These are phyloP conservation scores for Silene coronaria DNA, from an alignment of 179 eudicot genomes.

Conservation along the genomic window DNA sequence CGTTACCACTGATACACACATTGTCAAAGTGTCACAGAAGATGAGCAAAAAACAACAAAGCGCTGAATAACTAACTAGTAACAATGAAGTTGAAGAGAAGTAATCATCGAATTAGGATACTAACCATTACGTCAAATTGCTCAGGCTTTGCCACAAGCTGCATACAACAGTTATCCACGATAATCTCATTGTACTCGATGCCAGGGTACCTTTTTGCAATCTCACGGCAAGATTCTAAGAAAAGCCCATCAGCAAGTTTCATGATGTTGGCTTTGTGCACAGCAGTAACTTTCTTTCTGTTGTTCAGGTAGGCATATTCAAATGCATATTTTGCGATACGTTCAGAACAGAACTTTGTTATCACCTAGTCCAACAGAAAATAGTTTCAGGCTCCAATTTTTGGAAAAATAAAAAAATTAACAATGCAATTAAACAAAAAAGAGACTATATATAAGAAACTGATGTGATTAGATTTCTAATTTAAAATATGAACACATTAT, in stretches of 20 bases:
- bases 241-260: conserved; percentile 90
- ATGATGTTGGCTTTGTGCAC: conserved; percentile 94
- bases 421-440: background rate
- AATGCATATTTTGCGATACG: conserved; percentile 86
- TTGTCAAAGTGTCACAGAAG: background rate
- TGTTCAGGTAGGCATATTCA: conserved; percentile 81
- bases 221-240: conserved; percentile 79
- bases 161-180: conserved; percentile 99
- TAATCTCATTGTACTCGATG: conserved; percentile 71
- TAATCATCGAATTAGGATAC: background rate
- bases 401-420: no score
- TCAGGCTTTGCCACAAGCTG: conserved; percentile 95
- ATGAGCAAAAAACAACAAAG: background rate
- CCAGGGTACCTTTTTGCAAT: conserved; percentile 64
- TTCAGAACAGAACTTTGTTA: conserved; percentile 87
- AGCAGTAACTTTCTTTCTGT: conserved; percentile 82
- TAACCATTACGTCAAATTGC: conserved; percentile 95
- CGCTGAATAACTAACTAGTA: background rate
- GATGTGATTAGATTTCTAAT: background rate
- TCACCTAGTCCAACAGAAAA: conserved; percentile 41
- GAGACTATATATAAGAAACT: background rate
- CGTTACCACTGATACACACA: background rate
- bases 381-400: conserved; percentile 4
- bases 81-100: background rate
- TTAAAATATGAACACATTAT: background rate